phyloP scores from a whole-genome alignment of 129 eudicot species.

The Arctium lappa region DNA sequence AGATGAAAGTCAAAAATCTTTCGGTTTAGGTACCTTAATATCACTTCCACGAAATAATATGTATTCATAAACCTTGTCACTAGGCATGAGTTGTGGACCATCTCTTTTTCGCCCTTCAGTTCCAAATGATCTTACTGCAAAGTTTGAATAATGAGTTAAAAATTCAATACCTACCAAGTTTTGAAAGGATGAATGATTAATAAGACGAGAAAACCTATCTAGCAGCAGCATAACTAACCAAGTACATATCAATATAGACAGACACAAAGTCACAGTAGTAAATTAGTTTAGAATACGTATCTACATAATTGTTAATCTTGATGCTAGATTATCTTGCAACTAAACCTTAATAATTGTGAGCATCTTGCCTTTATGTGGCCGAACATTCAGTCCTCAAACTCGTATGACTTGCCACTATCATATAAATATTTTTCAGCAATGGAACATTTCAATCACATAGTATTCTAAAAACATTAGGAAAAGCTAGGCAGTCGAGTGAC shows the following conservation, averaged over 20 bases:
- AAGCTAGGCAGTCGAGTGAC: neutral
- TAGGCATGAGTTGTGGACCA: slow-evolving; percentile 87
- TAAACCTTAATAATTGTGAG: neutral
- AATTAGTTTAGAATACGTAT: neutral
- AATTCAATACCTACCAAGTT: slow-evolving; percentile 1
- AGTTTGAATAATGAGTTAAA: slow-evolving; percentile 13
- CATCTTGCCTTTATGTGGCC: neutral
- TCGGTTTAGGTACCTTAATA: slow-evolving; percentile 57
- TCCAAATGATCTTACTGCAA: slow-evolving; percentile 84
- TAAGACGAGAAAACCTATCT: neutral
- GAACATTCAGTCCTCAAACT: neutral
- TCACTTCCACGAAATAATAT: slow-evolving; percentile 92
- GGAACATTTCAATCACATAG: neutral
- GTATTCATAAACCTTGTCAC: slow-evolving; percentile 84
- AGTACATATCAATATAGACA: neutral
- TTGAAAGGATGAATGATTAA: neutral
- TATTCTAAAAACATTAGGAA: neutral
- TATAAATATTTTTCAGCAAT: neutral
- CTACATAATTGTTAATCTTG: neutral
- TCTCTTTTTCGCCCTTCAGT: slow-evolving; percentile 88
- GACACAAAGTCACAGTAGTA: neutral
- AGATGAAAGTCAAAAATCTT: slow-evolving; percentile 4
- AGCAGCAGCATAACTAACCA: slow-evolving; percentile 5
- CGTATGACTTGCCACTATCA: neutral
- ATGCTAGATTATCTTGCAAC: neutral